These are phyloP conservation scores for Zasmidium citrigriseum DNA, from an alignment of 2,329 filamentous ascomycete species.

Conservation along the genomic window DNA sequence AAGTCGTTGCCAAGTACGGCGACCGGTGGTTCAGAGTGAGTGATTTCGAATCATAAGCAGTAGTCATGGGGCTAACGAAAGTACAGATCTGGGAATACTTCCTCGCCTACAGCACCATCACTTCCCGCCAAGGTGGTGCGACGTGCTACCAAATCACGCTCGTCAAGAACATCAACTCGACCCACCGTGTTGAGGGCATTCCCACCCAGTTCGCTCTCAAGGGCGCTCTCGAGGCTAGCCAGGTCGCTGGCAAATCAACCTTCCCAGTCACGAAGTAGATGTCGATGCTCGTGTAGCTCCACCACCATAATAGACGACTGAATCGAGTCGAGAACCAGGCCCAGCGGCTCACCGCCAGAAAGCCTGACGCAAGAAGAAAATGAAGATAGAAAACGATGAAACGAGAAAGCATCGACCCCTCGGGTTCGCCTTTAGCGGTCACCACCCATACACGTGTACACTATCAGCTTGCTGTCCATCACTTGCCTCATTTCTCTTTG, in stretches of 20 bases:
- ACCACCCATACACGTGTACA: neutral
- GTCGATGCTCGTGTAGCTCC: neutral
- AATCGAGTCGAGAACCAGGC: no score
- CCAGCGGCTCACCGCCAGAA: neutral
- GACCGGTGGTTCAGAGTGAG: constrained; percentile 91
- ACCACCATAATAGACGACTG: neutral
- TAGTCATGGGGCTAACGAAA: constrained; percentile 3
- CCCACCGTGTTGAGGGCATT: constrained; percentile 77
- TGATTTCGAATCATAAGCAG: constrained; percentile 24
- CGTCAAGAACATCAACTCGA: constrained; percentile 88
- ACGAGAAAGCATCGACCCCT: neutral
- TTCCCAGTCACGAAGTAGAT: constrained; percentile 32
- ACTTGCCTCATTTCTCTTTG: neutral
- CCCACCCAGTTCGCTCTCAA: constrained; percentile 67
- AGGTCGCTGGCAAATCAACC: constrained; percentile 35
- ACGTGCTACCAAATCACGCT: constrained; percentile 85
- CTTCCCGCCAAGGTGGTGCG: constrained; percentile 78
- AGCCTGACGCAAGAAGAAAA: neutral
- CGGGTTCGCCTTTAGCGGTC: neutral
- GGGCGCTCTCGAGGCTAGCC: constrained; percentile 61
- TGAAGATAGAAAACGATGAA: neutral
- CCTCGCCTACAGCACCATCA: constrained; percentile 81
- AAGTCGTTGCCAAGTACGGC: constrained; percentile 93
- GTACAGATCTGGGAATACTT: constrained; percentile 85
- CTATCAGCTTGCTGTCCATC: neutral